phyloP scores from a whole-genome alignment of 2,329 filamentous ascomycete species.

The Aquanectria penicillioides region DNA sequence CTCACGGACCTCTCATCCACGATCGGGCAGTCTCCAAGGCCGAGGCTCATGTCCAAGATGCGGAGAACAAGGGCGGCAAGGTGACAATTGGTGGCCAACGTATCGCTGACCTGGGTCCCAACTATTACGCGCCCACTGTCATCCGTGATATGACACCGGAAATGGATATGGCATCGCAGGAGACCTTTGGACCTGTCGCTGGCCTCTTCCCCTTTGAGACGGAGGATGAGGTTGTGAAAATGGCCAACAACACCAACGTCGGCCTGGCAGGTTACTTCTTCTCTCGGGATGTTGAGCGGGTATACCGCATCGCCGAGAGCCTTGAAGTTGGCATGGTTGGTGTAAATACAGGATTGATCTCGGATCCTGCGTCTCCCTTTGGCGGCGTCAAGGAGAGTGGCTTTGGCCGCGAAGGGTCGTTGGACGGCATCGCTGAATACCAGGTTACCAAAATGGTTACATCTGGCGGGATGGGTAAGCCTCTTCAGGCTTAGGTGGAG shows the following conservation, averaged over 20 bases:
- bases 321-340: slow-evolving; percentile 90
- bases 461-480: slow-evolving; percentile 64
- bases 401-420: slow-evolving; percentile 81
- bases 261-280: slow-evolving; percentile 97
- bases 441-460: slow-evolving; percentile 74
- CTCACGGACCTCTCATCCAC: slow-evolving; percentile 88
- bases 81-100: slow-evolving; percentile 80
- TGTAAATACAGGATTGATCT: slow-evolving; percentile 78
- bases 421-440: slow-evolving; percentile 82
- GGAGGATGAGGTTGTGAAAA: slow-evolving; percentile 85
- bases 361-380: slow-evolving; percentile 70
- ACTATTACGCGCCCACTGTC: slow-evolving; percentile 92
- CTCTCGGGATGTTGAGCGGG: slow-evolving; percentile 69
- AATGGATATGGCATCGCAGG: slow-evolving; percentile 86
- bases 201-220: slow-evolving; percentile 89
- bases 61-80: slow-evolving; percentile 79
- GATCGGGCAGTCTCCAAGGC: slow-evolving; percentile 83
- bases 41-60: slow-evolving; percentile 81
- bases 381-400: slow-evolving; percentile 86
- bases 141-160: slow-evolving; percentile 85
- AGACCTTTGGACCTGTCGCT: slow-evolving; percentile 95
- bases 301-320: slow-evolving; percentile 71
- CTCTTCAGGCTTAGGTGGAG: slow-evolving; percentile 53
- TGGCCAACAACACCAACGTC: slow-evolving; percentile 86
- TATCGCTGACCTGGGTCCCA: slow-evolving; percentile 77